These are phyloP conservation scores for Tetratostichococcus sp. DNA, from an alignment of 139 green algal genomes.

Conservation along the genomic window DNA sequence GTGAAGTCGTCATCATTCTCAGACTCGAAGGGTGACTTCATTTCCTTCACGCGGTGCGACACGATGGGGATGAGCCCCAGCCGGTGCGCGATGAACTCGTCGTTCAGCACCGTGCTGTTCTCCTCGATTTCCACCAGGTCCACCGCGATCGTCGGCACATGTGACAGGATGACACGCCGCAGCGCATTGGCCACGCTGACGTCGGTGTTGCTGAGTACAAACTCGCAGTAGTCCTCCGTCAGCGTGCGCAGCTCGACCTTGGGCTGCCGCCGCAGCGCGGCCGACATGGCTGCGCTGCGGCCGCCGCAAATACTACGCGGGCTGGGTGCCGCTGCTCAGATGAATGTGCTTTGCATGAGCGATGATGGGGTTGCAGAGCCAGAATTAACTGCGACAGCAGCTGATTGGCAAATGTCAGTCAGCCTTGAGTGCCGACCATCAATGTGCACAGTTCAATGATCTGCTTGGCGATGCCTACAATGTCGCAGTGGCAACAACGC, in stretches of 20 bases:
- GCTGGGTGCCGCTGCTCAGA: too few relatives aligned
- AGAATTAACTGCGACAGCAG: too few relatives aligned
- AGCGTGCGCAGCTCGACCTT: conserved; percentile 55
- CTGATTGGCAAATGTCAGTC: too few relatives aligned
- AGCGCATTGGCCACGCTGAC: conserved; percentile 89
- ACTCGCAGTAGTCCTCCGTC: conserved; percentile 74
- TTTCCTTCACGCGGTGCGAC: conserved; percentile 43
- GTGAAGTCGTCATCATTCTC: conserved; percentile 37
- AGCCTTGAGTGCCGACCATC: too few relatives aligned
- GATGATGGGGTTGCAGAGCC: too few relatives aligned
- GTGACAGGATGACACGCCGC: conserved; percentile 87
- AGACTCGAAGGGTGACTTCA: conserved; percentile 53
- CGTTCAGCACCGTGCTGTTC: conserved; percentile 96
- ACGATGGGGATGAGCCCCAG: conserved; percentile 87
- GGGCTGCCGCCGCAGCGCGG: conserved; percentile 27
- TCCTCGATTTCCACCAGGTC: conserved; percentile 97
- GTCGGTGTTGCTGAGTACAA: conserved; percentile 85
- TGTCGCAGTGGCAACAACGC: too few relatives aligned
- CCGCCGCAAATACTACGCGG: too few relatives aligned
- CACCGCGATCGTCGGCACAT: conserved; percentile 95
- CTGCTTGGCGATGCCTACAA: too few relatives aligned
- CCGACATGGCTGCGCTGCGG: background rate
- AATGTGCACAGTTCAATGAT: too few relatives aligned
- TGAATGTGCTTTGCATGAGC: too few relatives aligned
- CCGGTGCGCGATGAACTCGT: conserved; percentile 95